Base-by-base conservation (phyloP, 257 asterid species). In the Phtheirospermum japonicum region DNA sequence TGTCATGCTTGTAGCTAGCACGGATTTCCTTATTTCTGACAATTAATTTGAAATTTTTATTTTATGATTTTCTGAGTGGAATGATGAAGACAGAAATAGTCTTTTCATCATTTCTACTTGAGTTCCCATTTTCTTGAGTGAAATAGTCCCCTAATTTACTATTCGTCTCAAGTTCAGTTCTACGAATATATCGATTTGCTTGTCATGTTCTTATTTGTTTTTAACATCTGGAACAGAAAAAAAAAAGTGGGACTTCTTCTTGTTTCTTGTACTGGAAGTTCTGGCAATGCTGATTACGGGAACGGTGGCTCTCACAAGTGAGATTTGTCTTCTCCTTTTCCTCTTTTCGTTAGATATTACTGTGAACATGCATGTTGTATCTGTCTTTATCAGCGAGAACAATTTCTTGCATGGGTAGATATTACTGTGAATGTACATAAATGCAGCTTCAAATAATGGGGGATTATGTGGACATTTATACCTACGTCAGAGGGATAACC, bases 231-330 rank as follows among this genome's bases (percentile, higher is more conserved):
- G 67, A 66, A 69, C 97, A 93, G 99, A 93, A 89, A 77, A 93
- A n/a, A n/a, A 93, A 83, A 93, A 93, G 79, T 82, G 96, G 97
- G 99, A 93, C 57, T 93, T 93, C 74, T 87, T 93, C 83, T 71
- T 78, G 77, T 89, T 93, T 72, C 95, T 93, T 75, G 72, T 78
- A 59, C 73, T 93, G 61, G 99, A 93, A 78, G 90, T 83, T 64
- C 74, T 73, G 63, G 97, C 99, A 54, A 87, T 93, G 99, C 77
- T 83, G 74, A 78, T 90, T 36, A 79, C 94, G 10, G 97, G 96
- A 71, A 69, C 73, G 43, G 96, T 89, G 55, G 82, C 97, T 70
- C 83, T 89, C 71, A 80, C 77, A 67, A 84, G 99, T 93, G 74
- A 87, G 94, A 74, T 54, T 74, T 62, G 28, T 63, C 32, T 39